Evolutionary conservation across 1,139 yeast genomes (phyloP).

Genomic region (Candida tunisiensis): DNA sequence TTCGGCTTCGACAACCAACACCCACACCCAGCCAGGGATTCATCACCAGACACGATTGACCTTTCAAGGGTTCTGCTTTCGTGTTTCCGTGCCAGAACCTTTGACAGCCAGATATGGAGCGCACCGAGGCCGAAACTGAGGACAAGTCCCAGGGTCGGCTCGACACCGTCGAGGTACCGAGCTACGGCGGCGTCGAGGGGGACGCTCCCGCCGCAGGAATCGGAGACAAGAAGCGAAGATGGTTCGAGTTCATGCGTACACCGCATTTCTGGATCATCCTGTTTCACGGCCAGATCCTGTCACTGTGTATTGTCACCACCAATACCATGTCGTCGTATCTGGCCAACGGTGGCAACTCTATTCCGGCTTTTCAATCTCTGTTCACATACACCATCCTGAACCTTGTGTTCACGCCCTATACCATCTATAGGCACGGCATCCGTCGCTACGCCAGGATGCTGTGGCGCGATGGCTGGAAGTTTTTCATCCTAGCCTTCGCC

Average conservation of each 20-base stretch:
- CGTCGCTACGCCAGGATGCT: conserved; percentile 16
- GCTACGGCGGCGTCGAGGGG: too few species aligned
- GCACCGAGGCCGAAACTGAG: too few species aligned
- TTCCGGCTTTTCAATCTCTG: conserved; percentile 28
- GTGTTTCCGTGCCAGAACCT: too few species aligned
- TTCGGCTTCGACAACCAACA: too few species aligned
- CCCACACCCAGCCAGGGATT: too few species aligned
- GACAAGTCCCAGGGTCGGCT: too few species aligned
- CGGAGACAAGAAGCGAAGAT: not conserved
- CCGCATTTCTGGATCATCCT: conserved; percentile 24
- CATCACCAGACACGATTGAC: too few species aligned
- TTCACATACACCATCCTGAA: conserved; percentile 23
- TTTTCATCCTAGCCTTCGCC: conserved; percentile 24
- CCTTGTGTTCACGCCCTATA: conserved; percentile 22
- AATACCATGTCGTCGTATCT: conserved; percentile 25
- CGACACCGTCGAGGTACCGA: conserved; percentile 1
- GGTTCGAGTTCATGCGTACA: conserved; percentile 18
- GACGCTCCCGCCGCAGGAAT: too few species aligned
- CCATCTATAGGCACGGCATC: conserved; percentile 22
- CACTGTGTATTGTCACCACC: conserved; percentile 25
- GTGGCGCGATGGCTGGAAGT: conserved; percentile 24
- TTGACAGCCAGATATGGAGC: too few species aligned
- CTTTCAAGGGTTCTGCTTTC: too few species aligned
- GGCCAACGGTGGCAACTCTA: conserved; percentile 20
- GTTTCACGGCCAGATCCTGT: conserved; percentile 24